Percentiles rank a stretch among this genome's conserved stretches.
phyloP scores from a whole-genome alignment of 345 rosid genomes.

The Linum tenue region DNA sequence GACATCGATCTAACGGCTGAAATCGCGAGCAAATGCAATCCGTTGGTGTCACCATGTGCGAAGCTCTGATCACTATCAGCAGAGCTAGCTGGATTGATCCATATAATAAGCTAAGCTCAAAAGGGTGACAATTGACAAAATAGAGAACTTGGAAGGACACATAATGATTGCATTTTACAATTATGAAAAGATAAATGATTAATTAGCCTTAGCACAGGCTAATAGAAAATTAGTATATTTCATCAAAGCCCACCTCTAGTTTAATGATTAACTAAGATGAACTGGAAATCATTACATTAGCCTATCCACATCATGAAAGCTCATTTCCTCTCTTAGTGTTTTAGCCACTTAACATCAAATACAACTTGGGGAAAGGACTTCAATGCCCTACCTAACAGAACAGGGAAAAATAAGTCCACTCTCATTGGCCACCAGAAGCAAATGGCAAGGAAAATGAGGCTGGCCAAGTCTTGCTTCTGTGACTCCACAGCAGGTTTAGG shows the following conservation, averaged over 20 bases:
- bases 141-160: too few species aligned
- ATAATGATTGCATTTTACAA: too few species aligned
- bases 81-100: too few species aligned
- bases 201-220: too few species aligned
- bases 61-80: too few species aligned
- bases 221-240: neutral
- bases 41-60: too few species aligned
- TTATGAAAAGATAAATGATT: too few species aligned
- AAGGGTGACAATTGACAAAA: neutral
- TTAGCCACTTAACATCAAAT: neutral
- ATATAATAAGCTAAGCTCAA: too few species aligned
- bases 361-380: neutral
- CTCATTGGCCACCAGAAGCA: neutral
- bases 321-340: neutral
- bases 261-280: neutral
- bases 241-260: neutral
- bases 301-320: neutral
- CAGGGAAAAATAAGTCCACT: neutral
- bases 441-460: neutral
- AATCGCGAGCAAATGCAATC: neutral
- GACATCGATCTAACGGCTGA: neutral
- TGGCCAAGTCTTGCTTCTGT: neutral
- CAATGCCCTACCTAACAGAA: neutral
- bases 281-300: neutral
- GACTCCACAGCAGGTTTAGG: neutral